Conservation (phyloP, 164 flowering plant genomes). For the Platanus orientalis region DNA sequence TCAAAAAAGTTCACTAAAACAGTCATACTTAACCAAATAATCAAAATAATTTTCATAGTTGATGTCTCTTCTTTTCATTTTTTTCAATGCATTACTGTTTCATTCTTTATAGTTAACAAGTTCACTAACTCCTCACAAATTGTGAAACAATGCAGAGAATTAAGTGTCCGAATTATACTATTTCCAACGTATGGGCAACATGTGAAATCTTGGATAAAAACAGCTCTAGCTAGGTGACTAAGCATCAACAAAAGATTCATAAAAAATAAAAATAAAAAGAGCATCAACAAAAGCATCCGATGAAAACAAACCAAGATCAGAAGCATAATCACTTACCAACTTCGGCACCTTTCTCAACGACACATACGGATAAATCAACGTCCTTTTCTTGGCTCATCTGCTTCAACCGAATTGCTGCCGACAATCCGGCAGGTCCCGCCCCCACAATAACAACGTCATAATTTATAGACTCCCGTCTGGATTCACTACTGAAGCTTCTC, state of each 20-base stretch:
- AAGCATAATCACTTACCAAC: slow-evolving; percentile 48
- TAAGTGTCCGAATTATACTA: neutral
- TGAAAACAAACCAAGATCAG: neutral
- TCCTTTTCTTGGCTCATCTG: slow-evolving; percentile 70
- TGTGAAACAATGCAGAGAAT: neutral
- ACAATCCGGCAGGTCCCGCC: slow-evolving; percentile 94
- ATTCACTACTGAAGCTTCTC: slow-evolving; percentile 48
- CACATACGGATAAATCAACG: slow-evolving; percentile 79
- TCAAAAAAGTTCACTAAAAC: too few species aligned
- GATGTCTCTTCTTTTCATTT: too few species aligned
- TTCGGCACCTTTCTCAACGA: slow-evolving; percentile 94
- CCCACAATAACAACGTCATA: slow-evolving; percentile 95
- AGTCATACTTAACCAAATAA: too few species aligned
- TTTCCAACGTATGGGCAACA: neutral
- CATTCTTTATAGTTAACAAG: neutral
- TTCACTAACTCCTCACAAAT: neutral
- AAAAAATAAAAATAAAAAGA: too few species aligned
- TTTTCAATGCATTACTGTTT: too few species aligned
- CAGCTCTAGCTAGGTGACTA: too few species aligned
- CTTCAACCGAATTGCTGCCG: slow-evolving; percentile 88
- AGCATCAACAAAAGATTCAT: too few species aligned
- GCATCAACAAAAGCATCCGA: too few species aligned
- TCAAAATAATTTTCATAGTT: too few species aligned
- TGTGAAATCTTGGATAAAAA: too few species aligned
- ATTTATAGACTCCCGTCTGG: slow-evolving; percentile 52